Evolutionary conservation across 768 basidiomycete genomes (phyloP).

Genomic region (Mycena metata): DNA sequence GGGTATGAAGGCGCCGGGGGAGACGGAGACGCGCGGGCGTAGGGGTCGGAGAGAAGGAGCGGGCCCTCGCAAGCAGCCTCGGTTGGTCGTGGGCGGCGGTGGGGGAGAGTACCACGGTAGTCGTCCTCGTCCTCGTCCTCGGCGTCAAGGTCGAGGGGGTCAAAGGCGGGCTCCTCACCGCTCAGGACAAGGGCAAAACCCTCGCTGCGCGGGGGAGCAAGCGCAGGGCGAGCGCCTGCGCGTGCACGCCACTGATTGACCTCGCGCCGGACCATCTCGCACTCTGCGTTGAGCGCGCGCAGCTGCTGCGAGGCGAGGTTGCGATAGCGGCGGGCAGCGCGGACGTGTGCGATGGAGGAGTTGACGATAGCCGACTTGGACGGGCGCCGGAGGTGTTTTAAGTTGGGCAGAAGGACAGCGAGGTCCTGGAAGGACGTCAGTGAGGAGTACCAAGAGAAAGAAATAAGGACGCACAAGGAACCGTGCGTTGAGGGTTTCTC

Average conservation of each 20-base stretch:
- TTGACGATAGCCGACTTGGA: conserved; percentile 86
- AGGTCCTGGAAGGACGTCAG: conserved; percentile 60
- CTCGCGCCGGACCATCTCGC: conserved; percentile 36
- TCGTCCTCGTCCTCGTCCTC: conserved; percentile 41
- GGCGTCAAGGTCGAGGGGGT: conserved; percentile 55
- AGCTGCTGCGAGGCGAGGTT: conserved; percentile 61
- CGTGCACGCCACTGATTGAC: conserved; percentile 38
- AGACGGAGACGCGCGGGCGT: conserved; percentile 17
- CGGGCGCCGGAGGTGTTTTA: conserved; percentile 77
- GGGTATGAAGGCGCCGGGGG: background rate
- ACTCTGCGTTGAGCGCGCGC: conserved; percentile 61
- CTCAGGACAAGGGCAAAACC: conserved; percentile 63
- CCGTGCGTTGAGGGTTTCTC: conserved; percentile 80
- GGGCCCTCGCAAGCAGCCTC: conserved; percentile 36
- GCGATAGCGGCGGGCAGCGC: conserved; percentile 72
- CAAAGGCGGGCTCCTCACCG: conserved; percentile 63
- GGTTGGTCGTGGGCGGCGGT: conserved; percentile 4
- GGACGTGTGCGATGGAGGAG: conserved; percentile 77
- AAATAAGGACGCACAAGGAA: conserved; percentile 58
- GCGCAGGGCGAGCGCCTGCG: conserved; percentile 14
- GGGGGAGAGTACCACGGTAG: background rate
- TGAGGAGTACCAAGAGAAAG: conserved; percentile 31
- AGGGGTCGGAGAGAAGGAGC: conserved; percentile 32
- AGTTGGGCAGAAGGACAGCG: conserved; percentile 77
- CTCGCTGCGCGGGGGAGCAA: conserved; percentile 62